Evolutionary conservation across 1,284 basidiomycete genomes (phyloP).

Genomic region (Ganoderma resinaceum): DNA sequence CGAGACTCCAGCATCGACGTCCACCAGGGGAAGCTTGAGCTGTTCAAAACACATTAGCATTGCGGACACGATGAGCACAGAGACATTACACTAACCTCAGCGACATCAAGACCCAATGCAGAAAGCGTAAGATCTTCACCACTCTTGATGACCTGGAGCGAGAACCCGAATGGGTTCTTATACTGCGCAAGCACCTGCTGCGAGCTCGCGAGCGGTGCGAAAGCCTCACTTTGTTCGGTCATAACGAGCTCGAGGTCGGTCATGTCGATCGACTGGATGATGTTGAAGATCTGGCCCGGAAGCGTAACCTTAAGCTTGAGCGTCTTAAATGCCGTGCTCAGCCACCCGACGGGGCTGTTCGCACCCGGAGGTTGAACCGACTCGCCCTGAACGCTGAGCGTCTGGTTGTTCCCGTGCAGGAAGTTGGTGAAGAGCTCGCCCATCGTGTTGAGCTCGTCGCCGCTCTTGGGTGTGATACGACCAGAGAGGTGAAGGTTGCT

Average conservation of each 20-base stretch:
- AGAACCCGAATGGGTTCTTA: constrained; percentile 83
- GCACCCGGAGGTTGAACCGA: constrained; percentile 66
- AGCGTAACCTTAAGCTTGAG: constrained; percentile 68
- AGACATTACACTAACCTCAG: constrained; percentile 48
- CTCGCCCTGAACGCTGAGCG: constrained; percentile 65
- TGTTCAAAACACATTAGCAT: constrained; percentile 36
- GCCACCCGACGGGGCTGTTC: constrained; percentile 61
- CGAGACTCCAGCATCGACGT: constrained; percentile 67
- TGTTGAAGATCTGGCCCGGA: constrained; percentile 68
- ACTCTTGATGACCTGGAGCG: constrained; percentile 67
- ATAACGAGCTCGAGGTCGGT: constrained; percentile 60
- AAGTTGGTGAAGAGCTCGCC: constrained; percentile 75
- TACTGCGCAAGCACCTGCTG: constrained; percentile 69
- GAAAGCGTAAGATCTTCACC: constrained; percentile 62
- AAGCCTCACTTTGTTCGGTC: constrained; percentile 58
- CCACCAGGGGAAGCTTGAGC: constrained; percentile 61
- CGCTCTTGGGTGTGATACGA: constrained; percentile 67
- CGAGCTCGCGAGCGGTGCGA: constrained; percentile 66
- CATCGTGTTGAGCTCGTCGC: constrained; percentile 58
- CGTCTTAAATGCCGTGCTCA: constrained; percentile 75
- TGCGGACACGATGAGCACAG: background rate
- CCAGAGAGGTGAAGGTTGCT: constrained; percentile 66
- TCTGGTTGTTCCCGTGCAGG: constrained; percentile 71
- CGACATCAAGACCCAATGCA: constrained; percentile 58
- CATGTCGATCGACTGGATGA: constrained; percentile 74